Evolutionary conservation across 768 basidiomycete genomes (phyloP).

Genomic region (Gymnopilus junonius): DNA sequence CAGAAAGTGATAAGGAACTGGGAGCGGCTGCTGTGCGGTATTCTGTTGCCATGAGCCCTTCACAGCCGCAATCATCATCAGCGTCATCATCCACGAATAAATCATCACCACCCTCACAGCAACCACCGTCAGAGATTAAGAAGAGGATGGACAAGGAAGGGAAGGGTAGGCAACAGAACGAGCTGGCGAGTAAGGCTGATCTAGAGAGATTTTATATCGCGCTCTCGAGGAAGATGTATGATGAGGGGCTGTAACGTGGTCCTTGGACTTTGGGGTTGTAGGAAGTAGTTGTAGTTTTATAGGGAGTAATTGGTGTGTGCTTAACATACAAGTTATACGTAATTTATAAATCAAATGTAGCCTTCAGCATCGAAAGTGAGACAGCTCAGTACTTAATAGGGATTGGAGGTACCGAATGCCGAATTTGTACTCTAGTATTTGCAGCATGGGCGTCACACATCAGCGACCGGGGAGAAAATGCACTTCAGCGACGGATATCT

Average conservation of each 20-base stretch:
- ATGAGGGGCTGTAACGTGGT: conserved; percentile 76
- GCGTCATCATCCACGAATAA: no score
- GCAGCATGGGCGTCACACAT: no score
- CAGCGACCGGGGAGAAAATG: no score
- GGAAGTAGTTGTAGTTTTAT: neutral
- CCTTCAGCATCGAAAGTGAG: no score
- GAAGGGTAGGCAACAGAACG: conserved; percentile 37
- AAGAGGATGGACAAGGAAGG: conserved; percentile 29
- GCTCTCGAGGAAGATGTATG: conserved; percentile 85
- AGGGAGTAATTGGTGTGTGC: neutral
- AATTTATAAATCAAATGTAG: neutral
- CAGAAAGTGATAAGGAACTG: conserved; percentile 15
- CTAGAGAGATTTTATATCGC: conserved; percentile 91
- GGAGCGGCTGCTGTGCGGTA: conserved; percentile 16
- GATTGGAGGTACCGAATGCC: no score
- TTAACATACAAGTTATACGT: neutral
- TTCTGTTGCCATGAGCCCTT: neutral
- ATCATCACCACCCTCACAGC: neutral
- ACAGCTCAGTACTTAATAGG: no score
- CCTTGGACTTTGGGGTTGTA: neutral
- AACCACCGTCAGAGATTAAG: conserved; percentile 26
- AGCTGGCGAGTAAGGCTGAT: conserved; percentile 70
- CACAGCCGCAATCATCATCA: neutral
- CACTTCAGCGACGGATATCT: no score
- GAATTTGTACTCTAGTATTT: no score